Evolutionary conservation across 306 rosid species (phyloP), one percentile per base, ranked within the genome.

Genomic region (Cucurbita maxima): DNA sequence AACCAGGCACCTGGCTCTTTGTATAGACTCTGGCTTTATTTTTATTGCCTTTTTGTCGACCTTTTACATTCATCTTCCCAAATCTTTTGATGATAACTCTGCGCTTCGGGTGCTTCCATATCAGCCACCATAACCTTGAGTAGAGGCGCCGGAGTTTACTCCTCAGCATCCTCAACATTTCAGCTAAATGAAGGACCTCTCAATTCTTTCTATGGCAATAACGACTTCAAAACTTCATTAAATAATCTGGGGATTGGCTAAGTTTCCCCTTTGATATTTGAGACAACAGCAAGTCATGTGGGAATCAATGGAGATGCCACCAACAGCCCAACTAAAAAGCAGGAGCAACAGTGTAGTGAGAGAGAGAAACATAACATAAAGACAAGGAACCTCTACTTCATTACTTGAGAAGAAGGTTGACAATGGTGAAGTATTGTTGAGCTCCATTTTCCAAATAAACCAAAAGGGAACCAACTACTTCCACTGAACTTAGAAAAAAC

Each of bases 61-160:
- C 71, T 80, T 77, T 87, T 14, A 40, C 71, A 67, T 75, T 83
- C 79, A 83, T 64, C 81, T 82, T 91, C 79, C 89, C 87, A 60
- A 91, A 82, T 83, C 97, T 87, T 82, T 64, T 88, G 86, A 91
- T 79, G 40, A 88, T 84, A 75, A 91, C 87, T 82, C 89, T 91
- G 4, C 85, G 87, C 78, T 88, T 80, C 43, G 88, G 84, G 11
- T 90, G 86, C 64, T 84, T 86, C 91, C 91, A 80, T 76, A 89
- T 62, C 57, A 86, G 53, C 85, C 90, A 77, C 82, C 89, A 57
- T 67, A 91, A 77, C 80, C 83, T 86, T 50, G 92, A 87, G 81
- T 75, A 87, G 51, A 91, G 51, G 76, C 51, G 51, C 73, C 83
- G 19, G 12, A 91, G 78, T 78, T 86, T 86, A 81, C 84, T 84